Evolutionary conservation across 2,329 filamentous ascomycete species (phyloP).

Genomic region (Plenodomus tracheiphilus): DNA sequence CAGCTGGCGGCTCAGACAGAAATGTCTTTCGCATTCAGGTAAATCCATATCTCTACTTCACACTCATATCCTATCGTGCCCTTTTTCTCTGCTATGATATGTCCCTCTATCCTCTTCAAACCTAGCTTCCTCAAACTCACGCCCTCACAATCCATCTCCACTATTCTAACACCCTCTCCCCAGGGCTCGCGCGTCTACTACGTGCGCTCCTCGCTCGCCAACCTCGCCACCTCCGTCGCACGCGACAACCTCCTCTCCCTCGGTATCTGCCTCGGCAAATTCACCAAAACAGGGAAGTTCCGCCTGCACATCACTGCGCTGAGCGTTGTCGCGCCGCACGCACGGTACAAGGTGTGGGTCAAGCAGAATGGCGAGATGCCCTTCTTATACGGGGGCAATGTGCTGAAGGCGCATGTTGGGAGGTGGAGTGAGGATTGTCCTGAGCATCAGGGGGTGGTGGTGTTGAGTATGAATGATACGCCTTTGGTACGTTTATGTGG

Average conservation of each 20-base stretch:
- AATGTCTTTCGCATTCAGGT: conserved; percentile 54
- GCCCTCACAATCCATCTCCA: no score
- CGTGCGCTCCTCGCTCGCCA: conserved; percentile 84
- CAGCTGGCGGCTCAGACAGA: conserved; percentile 37
- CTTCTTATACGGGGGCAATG: conserved; percentile 90
- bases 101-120: background rate
- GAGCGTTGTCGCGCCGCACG: conserved; percentile 85
- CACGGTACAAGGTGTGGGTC: conserved; percentile 96
- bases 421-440: conserved; percentile 90
- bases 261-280: conserved; percentile 91
- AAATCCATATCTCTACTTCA: conserved; percentile 25
- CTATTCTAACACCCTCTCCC: conserved; percentile 30
- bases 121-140: background rate
- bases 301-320: conserved; percentile 90
- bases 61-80: no score
- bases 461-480: conserved; percentile 89
- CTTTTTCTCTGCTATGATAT: background rate
- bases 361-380: conserved; percentile 97
- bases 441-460: conserved; percentile 88
- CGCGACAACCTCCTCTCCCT: conserved; percentile 81
- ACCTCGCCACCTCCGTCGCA: conserved; percentile 83
- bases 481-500: conserved; percentile 59
- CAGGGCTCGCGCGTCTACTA: conserved; percentile 89
- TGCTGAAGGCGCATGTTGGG: conserved; percentile 81
- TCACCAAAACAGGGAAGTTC: conserved; percentile 97